Evolutionary conservation across 306 rosid species (phyloP).

Genomic region (Rosa persica): DNA sequence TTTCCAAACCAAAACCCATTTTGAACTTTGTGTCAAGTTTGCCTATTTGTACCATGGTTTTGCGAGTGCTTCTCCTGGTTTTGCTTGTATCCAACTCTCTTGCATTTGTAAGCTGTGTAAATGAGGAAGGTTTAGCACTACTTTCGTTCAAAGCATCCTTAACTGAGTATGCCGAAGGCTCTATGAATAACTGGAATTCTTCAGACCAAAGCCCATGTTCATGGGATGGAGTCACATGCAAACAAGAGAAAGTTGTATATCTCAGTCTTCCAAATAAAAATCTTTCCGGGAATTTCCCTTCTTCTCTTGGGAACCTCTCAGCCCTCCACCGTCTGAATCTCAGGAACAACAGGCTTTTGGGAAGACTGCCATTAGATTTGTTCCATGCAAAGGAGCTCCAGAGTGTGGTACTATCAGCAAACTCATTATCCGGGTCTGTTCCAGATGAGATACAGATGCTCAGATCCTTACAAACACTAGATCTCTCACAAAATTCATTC

Average conservation of each 20-base stretch:
- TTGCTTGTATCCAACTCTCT: constrained; percentile 25
- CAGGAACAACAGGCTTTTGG: constrained; percentile 18
- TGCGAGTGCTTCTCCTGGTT: constrained; percentile 21
- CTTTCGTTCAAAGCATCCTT: constrained; percentile 28
- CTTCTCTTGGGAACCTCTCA: constrained; percentile 29
- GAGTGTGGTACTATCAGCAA: constrained; percentile 83
- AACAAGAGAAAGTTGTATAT: constrained; percentile 23
- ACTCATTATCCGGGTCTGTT: constrained; percentile 76
- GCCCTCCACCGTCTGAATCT: constrained; percentile 32
- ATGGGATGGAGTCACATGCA: constrained; percentile 36
- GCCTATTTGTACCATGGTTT: constrained; percentile 18
- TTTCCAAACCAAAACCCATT: not conserved
- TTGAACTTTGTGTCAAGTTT: constrained; percentile 2
- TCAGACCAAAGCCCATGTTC: constrained; percentile 33
- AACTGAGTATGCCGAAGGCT: not conserved
- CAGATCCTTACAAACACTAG: constrained; percentile 73
- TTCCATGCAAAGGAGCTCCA: constrained; percentile 73
- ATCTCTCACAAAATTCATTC: constrained; percentile 71
- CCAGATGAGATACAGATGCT: constrained; percentile 73
- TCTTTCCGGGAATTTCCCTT: constrained; percentile 28
- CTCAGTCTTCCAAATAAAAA: constrained; percentile 21
- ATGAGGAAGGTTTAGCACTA: constrained; percentile 34
- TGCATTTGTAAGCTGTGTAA: constrained; percentile 17
- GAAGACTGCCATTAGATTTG: constrained; percentile 54
- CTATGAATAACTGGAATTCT: constrained; percentile 28